These are phyloP conservation scores for Lactarius vividus DNA, from an alignment of 768 basidiomycete genomes.

Conservation along the genomic window DNA sequence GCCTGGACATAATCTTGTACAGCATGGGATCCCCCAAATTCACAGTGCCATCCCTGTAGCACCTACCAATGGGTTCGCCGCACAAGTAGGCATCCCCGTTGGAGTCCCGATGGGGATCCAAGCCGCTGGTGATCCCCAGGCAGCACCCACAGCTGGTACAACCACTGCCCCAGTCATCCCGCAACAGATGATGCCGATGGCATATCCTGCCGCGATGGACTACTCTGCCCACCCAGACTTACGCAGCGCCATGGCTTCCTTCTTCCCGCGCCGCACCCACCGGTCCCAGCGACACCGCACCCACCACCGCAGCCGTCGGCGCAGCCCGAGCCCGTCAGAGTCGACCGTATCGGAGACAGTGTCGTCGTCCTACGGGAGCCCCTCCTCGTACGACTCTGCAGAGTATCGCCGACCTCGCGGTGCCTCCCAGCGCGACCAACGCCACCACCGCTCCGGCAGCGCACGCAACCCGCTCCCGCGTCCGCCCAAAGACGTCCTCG, in stretches of 20 bases:
- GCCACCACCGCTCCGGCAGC: slow-evolving; percentile 15
- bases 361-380: slow-evolving; percentile 6
- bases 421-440: slow-evolving; percentile 44
- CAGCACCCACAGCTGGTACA: not conserved
- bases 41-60: slow-evolving; percentile 12
- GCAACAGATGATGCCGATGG: slow-evolving; percentile 10
- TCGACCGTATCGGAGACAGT: not conserved
- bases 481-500: slow-evolving; percentile 61
- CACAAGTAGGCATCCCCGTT: not conserved
- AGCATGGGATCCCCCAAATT: slow-evolving; percentile 15
- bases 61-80: not conserved
- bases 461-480: slow-evolving; percentile 57
- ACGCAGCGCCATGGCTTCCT: not conserved
- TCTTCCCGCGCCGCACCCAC: slow-evolving; percentile 13
- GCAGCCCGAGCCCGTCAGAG: slow-evolving; percentile 15
- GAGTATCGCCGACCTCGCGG: slow-evolving; percentile 19
- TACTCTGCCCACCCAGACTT: slow-evolving; percentile 11
- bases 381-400: slow-evolving; percentile 11
- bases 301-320: slow-evolving; percentile 8
- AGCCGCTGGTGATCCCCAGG: not conserved
- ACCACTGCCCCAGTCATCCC: not conserved
- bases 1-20: slow-evolving; percentile 20
- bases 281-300: slow-evolving; percentile 6
- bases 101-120: not conserved
- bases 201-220: not conserved